Conservation (phyloP, 805 yeast genomes). For the Grigorovia transvaalensis region DNA sequence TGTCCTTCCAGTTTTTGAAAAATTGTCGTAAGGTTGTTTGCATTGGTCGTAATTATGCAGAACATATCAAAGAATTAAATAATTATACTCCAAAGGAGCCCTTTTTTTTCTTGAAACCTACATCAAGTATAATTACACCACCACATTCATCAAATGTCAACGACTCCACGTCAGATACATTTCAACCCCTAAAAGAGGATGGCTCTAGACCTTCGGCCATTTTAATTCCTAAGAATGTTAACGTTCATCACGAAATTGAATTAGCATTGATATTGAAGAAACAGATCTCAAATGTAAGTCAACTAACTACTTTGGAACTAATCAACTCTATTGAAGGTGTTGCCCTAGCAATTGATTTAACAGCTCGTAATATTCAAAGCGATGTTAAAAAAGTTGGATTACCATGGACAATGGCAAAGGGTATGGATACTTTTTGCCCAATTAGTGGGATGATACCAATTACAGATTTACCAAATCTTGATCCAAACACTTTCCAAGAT, state of each 20-base stretch:
- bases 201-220: constrained; percentile 55
- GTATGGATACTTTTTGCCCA: constrained; percentile 93
- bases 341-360: constrained; percentile 83
- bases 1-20: constrained; percentile 46
- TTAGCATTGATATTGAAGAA: constrained; percentile 68
- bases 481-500: constrained; percentile 32
- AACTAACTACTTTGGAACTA: constrained; percentile 57
- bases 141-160: constrained; percentile 17
- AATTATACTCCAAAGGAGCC: constrained; percentile 78
- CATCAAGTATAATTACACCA: constrained; percentile 61
- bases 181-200: constrained; percentile 17
- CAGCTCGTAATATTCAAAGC: constrained; percentile 92
- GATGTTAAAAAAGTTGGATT: constrained; percentile 88
- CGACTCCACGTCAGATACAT: constrained; percentile 5
- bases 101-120: constrained; percentile 85
- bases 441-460: constrained; percentile 66
- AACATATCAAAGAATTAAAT: constrained; percentile 84
- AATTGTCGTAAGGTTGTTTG: constrained; percentile 74
- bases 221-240: constrained; percentile 68
- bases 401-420: constrained; percentile 96
- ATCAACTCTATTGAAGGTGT: constrained; percentile 75
- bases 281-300: constrained; percentile 45
- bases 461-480: constrained; percentile 46
- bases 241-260: constrained; percentile 89
- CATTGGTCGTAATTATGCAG: constrained; percentile 96